These are phyloP conservation scores for Hypoxylon lienhwacheense DNA, from an alignment of 495 filamentous ascomycete genomes.

Conservation along the genomic window DNA sequence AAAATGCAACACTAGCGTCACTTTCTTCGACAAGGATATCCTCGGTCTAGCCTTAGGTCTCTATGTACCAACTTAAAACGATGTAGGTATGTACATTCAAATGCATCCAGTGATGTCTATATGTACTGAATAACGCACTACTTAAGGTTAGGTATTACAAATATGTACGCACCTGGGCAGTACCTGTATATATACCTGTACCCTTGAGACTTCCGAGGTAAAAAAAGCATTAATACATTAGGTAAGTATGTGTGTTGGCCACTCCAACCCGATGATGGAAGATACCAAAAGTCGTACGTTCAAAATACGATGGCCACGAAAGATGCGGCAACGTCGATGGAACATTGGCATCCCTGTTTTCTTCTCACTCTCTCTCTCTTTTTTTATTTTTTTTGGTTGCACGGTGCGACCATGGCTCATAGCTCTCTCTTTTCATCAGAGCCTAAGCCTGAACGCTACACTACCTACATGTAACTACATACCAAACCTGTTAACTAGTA, in stretches of 20 bases:
- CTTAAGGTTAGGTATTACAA: too few species aligned
- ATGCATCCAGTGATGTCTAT: constrained; percentile 5
- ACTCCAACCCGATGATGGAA: neutral
- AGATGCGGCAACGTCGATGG: neutral
- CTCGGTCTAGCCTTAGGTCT: constrained; percentile 3
- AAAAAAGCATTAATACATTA: neutral
- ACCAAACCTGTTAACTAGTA: too few species aligned
- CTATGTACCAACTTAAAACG: too few species aligned
- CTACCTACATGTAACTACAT: too few species aligned
- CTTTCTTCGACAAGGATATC: constrained; percentile 9
- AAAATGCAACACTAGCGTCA: constrained; percentile 29
- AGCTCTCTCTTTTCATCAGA: constrained; percentile 9
- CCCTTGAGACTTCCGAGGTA: neutral
- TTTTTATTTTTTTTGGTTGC: neutral
- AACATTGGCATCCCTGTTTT: too few species aligned
- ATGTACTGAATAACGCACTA: too few species aligned
- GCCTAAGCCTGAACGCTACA: too few species aligned
- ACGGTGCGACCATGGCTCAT: constrained; percentile 6
- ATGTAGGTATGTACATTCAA: too few species aligned
- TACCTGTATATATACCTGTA: neutral
- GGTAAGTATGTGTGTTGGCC: neutral
- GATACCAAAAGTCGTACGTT: constrained; percentile 12
- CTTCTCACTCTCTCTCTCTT: too few species aligned
- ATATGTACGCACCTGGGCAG: too few species aligned
- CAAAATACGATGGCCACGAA: neutral